Percentiles rank a stretch among this genome's conserved stretches.
Evolutionary conservation across 83 land plant species (phyloP).

Genomic region (Thuja plicata): DNA sequence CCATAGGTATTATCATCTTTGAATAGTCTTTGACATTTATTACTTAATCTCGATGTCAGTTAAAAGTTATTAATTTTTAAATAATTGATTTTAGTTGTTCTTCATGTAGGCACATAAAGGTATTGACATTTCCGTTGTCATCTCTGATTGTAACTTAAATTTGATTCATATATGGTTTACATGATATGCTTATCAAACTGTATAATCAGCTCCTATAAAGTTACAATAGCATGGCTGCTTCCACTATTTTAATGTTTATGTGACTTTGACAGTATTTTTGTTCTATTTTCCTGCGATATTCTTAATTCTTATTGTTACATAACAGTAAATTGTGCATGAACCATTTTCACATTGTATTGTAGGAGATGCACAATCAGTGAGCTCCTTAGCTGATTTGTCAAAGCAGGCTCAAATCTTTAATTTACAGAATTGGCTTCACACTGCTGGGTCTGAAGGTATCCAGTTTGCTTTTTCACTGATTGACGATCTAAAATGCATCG

Average conservation of each 20-base stretch:
- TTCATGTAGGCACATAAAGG: background rate
- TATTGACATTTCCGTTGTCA: background rate
- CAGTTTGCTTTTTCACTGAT: slow-evolving; percentile 9
- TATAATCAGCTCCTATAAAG: background rate
- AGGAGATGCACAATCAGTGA: slow-evolving; percentile 59
- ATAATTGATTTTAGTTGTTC: no score
- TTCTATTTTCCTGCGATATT: background rate
- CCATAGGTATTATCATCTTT: no score
- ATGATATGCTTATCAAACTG: background rate
- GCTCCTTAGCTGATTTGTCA: slow-evolving; percentile 52
- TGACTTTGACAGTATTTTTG: background rate
- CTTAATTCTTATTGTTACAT: background rate
- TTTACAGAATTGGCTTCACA: slow-evolving; percentile 53
- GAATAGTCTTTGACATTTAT: no score
- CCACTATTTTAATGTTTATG: background rate
- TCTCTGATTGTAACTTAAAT: background rate
- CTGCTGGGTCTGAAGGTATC: slow-evolving; percentile 26
- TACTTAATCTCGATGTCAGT: background rate
- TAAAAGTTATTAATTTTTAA: no score
- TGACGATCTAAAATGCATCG: background rate
- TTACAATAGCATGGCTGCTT: background rate
- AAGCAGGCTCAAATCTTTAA: slow-evolving; percentile 61
- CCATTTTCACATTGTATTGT: background rate
- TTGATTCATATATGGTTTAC: background rate
- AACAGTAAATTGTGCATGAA: background rate